Conservation (phyloP, 768 basidiomycete genomes). For the Podaxis carcinomalis region DNA sequence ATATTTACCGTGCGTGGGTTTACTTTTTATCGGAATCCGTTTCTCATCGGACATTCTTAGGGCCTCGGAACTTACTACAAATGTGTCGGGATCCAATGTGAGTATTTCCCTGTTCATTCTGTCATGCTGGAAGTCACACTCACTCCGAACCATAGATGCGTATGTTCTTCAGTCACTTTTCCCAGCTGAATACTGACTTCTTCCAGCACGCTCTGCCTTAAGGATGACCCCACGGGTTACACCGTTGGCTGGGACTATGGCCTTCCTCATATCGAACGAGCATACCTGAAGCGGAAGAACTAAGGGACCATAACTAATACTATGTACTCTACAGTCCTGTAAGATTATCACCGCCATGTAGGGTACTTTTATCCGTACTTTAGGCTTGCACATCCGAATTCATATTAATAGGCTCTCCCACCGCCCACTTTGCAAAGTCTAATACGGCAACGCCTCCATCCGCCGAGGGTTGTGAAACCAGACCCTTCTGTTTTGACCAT, state of each 20-base stretch:
- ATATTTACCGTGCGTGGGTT: constrained; percentile 47
- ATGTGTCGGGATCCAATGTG: constrained; percentile 50
- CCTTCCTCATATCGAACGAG: constrained; percentile 43
- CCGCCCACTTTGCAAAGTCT: constrained; percentile 66
- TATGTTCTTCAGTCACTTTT: constrained; percentile 26
- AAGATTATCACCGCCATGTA: neutral
- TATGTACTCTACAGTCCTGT: neutral
- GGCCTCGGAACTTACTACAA: constrained; percentile 49
- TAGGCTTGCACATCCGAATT: neutral
- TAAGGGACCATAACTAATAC: neutral
- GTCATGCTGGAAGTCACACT: constrained; percentile 7
- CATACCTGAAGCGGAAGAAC: constrained; percentile 19
- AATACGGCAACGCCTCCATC: constrained; percentile 38
- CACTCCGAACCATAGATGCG: constrained; percentile 30
- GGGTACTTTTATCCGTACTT: neutral
- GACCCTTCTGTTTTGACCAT: constrained; percentile 53
- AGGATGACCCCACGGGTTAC: constrained; percentile 53
- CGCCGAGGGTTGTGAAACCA: constrained; percentile 29
- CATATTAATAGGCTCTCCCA: constrained; percentile 37
- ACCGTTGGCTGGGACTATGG: constrained; percentile 36
- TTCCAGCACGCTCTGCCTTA: constrained; percentile 52
- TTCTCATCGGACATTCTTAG: constrained; percentile 19
- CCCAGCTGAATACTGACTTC: neutral
- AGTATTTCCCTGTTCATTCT: constrained; percentile 14
- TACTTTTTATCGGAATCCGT: neutral